A percentile compares a stretch with the other conserved stretches of the same genome.
Conservation (phyloP, 306 rosid species). For the Malus domestica region ASM211411v1 NC_041794.1:26221501-26222000, state of each 20-base stretch:
- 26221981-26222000: conserved; percentile 1
- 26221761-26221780: conserved; percentile 17
- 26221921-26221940: conserved; percentile 25
- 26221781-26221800: conserved; percentile 24
- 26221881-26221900: conserved; percentile 19
- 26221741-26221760: background rate
- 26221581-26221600: background rate
- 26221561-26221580: background rate
- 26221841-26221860: conserved; percentile 11
- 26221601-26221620: background rate
- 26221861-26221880: conserved; percentile 5
- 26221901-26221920: conserved; percentile 22
- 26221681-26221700: conserved; percentile 25
- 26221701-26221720: conserved; percentile 18
- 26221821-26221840: background rate
- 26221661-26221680: background rate
- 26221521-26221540: conserved; percentile 20
- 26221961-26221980: conserved; percentile 27
- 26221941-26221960: conserved; percentile 36
- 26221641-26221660: background rate
- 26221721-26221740: conserved; percentile 11
- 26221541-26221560: background rate
- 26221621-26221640: conserved; percentile 1
- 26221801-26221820: background rate
- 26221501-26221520: conserved; percentile 17